Base-by-base conservation (phyloP, 2,329 filamentous ascomycete genomes). In the Gnomoniopsis smithogilvyi region DNA sequence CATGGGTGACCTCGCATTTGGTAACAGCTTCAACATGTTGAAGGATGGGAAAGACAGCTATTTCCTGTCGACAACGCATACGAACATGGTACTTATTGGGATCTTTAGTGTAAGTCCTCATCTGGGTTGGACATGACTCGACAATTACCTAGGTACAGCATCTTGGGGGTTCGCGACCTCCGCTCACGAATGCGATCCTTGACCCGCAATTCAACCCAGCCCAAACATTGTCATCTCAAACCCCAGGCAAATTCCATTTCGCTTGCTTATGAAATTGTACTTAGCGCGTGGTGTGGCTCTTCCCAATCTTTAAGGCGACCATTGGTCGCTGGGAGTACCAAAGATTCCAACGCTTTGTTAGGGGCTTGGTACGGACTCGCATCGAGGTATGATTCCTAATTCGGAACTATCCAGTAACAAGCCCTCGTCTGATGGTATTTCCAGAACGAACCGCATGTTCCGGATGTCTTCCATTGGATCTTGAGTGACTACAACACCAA, bases 1-100 rank as follows among this genome's bases (percentile, higher is more conserved):
- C 6, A 76, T 77, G 75, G 74, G 73, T 1, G 72, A 77, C 51
- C 64, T 78, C 41, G 74, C 71, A 4, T 77, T 77, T 48, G 73
- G 70, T 1, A 66, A 69, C 33, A 65, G 67, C 6, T 76, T 74
- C 49, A 63, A 70, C 11, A 72, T 73, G 73, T 64, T 76, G 15
- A 61, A 57, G 26, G 60, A 64, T 1, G 69, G 67, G 3, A 56
- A 67, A 11, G 65, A 67, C 41, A 66, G 68, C 48, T 66, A 65
- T 54, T 70, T 63, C 26, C 69, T 70, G 64, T 64, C 59, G 8
- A 63, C 64, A 1, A 48, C 66, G 3, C 68, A 68, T 26, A 56
- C 59, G 6, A 64, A 64, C 6, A 68, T 68, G 69, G 52, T 58
- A 0, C 7, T 61, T 3, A 63, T 67, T 15, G 67, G 65, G 0